These are phyloP conservation scores for Xylaria sp. DNA, from an alignment of 2,329 filamentous ascomycete species.

Conservation along the genomic window DNA sequence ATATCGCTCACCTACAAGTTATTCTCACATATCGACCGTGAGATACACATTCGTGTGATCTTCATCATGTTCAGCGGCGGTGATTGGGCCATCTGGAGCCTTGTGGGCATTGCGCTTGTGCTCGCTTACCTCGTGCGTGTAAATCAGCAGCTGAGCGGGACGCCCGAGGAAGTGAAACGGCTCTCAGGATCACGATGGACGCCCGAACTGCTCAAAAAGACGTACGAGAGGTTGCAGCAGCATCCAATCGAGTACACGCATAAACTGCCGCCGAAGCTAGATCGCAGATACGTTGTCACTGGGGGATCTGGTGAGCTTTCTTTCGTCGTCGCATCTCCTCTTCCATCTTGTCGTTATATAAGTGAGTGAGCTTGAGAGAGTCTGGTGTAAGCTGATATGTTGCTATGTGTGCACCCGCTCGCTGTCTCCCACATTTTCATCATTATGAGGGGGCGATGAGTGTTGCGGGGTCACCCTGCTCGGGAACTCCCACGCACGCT, in stretches of 20 bases:
- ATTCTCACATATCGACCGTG: neutral
- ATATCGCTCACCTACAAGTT: neutral
- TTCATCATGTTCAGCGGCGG: conserved; percentile 12
- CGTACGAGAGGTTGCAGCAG: conserved; percentile 44
- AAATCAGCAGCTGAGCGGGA: conserved; percentile 45
- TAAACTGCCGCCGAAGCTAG: conserved; percentile 47
- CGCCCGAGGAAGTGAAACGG: conserved; percentile 45
- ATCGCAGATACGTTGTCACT: conserved; percentile 52
- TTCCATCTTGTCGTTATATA: neutral
- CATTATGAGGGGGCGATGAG: neutral
- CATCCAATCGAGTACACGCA: conserved; percentile 47
- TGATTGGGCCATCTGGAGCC: conserved; percentile 10
- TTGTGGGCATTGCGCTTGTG: conserved; percentile 11
- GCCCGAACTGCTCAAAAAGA: conserved; percentile 42
- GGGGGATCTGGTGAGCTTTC: conserved; percentile 52
- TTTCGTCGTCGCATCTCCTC: neutral
- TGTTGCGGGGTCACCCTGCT: too few relatives aligned
- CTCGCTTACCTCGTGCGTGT: conserved; percentile 46
- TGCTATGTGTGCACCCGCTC: neutral
- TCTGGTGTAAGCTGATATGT: too few relatives aligned
- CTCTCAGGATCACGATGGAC: conserved; percentile 46
- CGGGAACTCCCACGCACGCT: neutral
- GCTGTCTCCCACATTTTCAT: neutral
- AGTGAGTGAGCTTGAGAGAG: neutral
- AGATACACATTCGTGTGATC: neutral